Conservation (phyloP, 2,329 filamentous ascomycete genomes). For the Penicillium corylophilum region DNA sequence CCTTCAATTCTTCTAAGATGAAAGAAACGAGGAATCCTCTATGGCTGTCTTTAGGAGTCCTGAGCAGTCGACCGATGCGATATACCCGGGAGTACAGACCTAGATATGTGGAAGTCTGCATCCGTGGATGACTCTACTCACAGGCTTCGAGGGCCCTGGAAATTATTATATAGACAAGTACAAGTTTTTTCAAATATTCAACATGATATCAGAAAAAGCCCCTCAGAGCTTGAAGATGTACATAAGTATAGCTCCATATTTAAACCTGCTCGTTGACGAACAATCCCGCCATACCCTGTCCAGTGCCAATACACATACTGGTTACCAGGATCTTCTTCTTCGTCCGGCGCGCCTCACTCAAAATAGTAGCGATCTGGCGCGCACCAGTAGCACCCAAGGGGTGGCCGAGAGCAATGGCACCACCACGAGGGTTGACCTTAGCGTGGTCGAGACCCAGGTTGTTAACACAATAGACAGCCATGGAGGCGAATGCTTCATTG, state of each 20-base stretch:
- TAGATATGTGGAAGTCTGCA: too few species aligned
- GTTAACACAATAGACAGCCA: slow-evolving; percentile 91
- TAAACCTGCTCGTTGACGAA: slow-evolving; percentile 63
- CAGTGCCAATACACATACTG: slow-evolving; percentile 79
- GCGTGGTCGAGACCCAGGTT: slow-evolving; percentile 62
- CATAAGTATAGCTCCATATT: slow-evolving; percentile 7
- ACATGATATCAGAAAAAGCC: not conserved
- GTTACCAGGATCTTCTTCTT: slow-evolving; percentile 91
- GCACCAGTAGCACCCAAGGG: slow-evolving; percentile 87
- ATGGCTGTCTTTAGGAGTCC: too few species aligned
- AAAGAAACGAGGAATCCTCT: too few species aligned
- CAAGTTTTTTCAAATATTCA: not conserved
- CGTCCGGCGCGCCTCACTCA: slow-evolving; percentile 78
- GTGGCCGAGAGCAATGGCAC: slow-evolving; percentile 89
- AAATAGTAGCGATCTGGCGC: slow-evolving; percentile 83
- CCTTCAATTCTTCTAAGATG: too few species aligned
- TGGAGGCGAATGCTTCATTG: slow-evolving; percentile 97
- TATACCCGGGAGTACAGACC: too few species aligned
- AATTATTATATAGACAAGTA: not conserved
- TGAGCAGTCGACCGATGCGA: too few species aligned
- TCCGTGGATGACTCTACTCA: too few species aligned
- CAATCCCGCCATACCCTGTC: slow-evolving; percentile 65
- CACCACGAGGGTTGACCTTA: slow-evolving; percentile 88
- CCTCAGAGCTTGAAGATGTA: not conserved
- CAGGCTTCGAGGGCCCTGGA: too few species aligned